A percentile compares a stretch with the other conserved stretches of the same genome.
Evolutionary conservation across 768 basidiomycete species (phyloP).

Genomic region (Exsudoporus frostii): DNA sequence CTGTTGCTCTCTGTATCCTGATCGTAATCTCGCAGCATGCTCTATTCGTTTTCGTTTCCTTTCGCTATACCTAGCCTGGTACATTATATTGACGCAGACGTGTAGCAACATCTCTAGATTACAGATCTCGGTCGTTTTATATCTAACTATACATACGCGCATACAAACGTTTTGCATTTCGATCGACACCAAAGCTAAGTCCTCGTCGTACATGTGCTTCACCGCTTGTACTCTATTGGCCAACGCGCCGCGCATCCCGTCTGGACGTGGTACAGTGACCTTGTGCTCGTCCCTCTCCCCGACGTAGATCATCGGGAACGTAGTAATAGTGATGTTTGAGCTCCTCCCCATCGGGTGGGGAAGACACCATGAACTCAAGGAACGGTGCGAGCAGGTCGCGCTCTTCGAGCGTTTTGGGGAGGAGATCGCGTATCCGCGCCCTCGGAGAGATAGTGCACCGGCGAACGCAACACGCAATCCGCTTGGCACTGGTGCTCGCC

Average conservation of each 20-base stretch:
- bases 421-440: background rate
- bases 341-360: background rate
- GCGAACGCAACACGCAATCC: background rate
- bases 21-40: background rate
- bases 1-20: background rate
- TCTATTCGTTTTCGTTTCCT: background rate
- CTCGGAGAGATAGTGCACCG: background rate
- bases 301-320: background rate
- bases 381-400: background rate
- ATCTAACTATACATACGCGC: conserved; percentile 3
- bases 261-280: background rate
- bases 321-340: background rate
- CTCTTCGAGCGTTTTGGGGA: background rate
- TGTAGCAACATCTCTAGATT: conserved; percentile 14
- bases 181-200: too few relatives aligned
- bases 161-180: background rate
- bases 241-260: background rate
- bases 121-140: conserved; percentile 6
- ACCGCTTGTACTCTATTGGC: background rate
- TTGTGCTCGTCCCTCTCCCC: background rate
- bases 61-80: background rate
- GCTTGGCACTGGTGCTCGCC: background rate
- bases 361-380: background rate
- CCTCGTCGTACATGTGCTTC: background rate
- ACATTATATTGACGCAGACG: conserved; percentile 5